Base-by-base conservation (phyloP, 805 yeast species). In the Wickerhamiella bombiphila region DNA sequence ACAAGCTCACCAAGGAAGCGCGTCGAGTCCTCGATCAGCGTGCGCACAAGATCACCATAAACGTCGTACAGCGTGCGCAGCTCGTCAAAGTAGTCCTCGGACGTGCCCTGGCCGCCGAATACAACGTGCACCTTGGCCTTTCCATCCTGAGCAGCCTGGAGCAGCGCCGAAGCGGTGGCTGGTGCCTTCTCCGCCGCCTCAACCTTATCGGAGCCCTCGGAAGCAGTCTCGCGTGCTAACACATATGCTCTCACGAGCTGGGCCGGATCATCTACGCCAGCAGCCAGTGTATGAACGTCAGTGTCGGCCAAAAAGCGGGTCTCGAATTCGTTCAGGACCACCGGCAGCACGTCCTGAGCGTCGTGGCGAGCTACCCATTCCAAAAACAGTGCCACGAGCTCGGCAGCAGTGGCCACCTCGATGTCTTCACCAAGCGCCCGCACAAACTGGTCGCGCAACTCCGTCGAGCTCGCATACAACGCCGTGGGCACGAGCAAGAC, bases 81-180 rank as follows among this genome's bases (percentile, higher is more conserved):
- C 66, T 91, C 99, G 58, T 86, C 95, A 52, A 91, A 91, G 66
- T 83, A 91, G 58, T 91, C 96, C 57, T 91, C 97, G 37, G 93
- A 77, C 66, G 83, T 88, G 63, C 99, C 99, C 67, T 91, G 99
- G 54, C 99, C 99, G 58, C 99, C 98, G 53, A 88, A 91, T 49
- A 91, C 75, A 46, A 96, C 94, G 42, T 70, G 74, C 40, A 86
- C 60, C 43, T 68, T 65, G 32, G 86, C 81, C 36, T 68, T 61
- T 30, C 67, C 63, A 41, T 67, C 66, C 36, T 64, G 55, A n/a
- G 70, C 71, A 36, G 80, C 74, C 44, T 74, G 67, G 57, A 83
- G 69, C 41, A 88, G 67, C 36, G 79, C 75, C 18, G 76, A 65
- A 36, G 62, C 68, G 13, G 11, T 13, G 11, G 33, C 20, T 19